Evolutionary conservation across 2,329 filamentous ascomycete genomes (phyloP).

Genomic region (Colletotrichum tamarilloi): DNA sequence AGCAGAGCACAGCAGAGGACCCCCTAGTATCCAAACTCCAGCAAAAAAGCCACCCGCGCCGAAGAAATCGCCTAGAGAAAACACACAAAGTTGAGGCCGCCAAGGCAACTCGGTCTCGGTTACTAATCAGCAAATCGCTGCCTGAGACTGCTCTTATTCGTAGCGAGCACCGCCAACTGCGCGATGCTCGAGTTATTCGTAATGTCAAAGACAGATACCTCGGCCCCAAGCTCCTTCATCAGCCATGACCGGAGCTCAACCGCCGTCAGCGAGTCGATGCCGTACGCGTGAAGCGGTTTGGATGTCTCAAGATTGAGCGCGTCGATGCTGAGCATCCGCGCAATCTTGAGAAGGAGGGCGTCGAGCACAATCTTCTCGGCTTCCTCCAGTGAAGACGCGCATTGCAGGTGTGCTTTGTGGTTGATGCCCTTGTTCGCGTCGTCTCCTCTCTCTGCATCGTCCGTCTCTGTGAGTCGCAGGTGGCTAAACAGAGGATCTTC

Average conservation of each 20-base stretch:
- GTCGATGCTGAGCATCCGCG: constrained; percentile 38
- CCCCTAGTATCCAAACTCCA: neutral
- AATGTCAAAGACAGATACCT: constrained; percentile 59
- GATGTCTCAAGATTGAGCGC: constrained; percentile 37
- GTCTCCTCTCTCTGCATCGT: neutral
- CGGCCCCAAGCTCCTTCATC: constrained; percentile 52
- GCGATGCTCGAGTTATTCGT: constrained; percentile 45
- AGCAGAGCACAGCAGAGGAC: too few species aligned
- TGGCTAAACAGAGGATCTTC: constrained; percentile 41
- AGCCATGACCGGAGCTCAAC: constrained; percentile 60
- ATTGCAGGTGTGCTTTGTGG: constrained; percentile 36
- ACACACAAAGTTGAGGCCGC: neutral
- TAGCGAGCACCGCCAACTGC: constrained; percentile 39
- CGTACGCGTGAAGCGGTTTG: constrained; percentile 38
- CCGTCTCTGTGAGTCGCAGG: neutral
- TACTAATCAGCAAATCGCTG: constrained; percentile 10
- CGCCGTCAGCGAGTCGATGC: constrained; percentile 42
- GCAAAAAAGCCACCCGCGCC: too few species aligned
- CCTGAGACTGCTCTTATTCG: constrained; percentile 40
- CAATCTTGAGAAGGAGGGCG: constrained; percentile 39
- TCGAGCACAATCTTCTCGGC: constrained; percentile 39
- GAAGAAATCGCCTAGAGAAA: neutral
- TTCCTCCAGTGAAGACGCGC: constrained; percentile 38
- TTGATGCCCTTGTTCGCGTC: constrained; percentile 30
- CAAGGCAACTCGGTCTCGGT: neutral